phyloP scores from a whole-genome alignment of 176 grass and related monocot genomes.

The Musa itinerans region DNA sequence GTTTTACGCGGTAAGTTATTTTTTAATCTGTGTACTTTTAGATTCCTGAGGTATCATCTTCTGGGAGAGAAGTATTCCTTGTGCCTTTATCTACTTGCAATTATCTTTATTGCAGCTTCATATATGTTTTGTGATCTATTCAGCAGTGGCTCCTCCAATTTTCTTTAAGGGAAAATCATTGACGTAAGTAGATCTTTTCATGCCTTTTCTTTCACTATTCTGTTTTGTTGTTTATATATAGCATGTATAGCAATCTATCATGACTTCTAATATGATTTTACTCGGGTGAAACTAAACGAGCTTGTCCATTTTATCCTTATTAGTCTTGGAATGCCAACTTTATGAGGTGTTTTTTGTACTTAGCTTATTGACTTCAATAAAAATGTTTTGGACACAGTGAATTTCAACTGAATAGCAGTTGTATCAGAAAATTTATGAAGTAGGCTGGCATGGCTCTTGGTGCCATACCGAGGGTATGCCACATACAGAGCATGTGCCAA shows the following conservation, averaged over 20 bases:
- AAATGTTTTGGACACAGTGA: neutral
- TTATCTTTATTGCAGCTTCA: constrained; percentile 49
- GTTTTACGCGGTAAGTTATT: constrained; percentile 60
- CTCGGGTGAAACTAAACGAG: neutral
- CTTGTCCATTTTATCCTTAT: neutral
- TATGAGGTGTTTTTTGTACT: neutral
- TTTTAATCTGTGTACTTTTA: neutral
- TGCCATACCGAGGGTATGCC: too few relatives aligned
- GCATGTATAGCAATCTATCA: neutral
- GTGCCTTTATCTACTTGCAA: neutral
- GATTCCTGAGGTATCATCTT: neutral
- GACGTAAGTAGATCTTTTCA: constrained; percentile 49
- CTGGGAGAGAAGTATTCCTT: neutral
- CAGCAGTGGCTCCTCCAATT: constrained; percentile 90
- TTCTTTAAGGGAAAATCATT: constrained; percentile 96
- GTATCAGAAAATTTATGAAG: neutral
- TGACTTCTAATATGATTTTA: neutral
- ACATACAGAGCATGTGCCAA: too few relatives aligned
- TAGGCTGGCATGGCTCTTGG: neutral
- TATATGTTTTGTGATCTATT: constrained; percentile 71
- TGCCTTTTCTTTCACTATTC: neutral
- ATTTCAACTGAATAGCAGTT: neutral
- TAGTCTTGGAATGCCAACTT: neutral
- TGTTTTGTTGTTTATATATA: neutral
- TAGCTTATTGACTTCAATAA: neutral